phyloP scores from a whole-genome alignment of 345 rosid genomes.

The Dovyalis caffra region DNA sequence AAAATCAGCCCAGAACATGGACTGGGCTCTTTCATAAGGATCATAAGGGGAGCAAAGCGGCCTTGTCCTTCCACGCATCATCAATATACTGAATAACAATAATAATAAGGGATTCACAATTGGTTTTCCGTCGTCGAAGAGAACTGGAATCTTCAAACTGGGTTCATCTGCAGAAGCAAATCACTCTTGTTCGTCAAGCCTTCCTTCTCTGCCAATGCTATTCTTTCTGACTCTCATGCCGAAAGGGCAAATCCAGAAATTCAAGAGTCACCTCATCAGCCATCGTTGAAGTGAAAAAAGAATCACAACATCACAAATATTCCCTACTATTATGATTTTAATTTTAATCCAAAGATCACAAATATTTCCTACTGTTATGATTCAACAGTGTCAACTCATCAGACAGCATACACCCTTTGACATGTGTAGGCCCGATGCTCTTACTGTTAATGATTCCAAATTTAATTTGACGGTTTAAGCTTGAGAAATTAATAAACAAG shows the following conservation, averaged over 20 bases:
- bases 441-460: no score
- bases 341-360: no score
- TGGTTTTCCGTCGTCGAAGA: constrained; percentile 3
- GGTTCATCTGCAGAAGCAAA: constrained; percentile 4
- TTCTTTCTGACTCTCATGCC: constrained; percentile 1
- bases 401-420: no score
- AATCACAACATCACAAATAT: no score
- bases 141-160: constrained; percentile 17
- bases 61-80: background rate
- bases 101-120: constrained; percentile 3
- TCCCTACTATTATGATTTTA: no score
- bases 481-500: no score
- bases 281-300: background rate
- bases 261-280: constrained; percentile 1
- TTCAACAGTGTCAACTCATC: no score
- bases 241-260: constrained; percentile 12
- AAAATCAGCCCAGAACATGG: constrained; percentile 14
- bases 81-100: constrained; percentile 12
- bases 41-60: constrained; percentile 1
- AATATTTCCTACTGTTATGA: no score
- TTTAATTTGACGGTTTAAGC: no score
- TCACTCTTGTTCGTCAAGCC: constrained; percentile 3
- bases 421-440: no score
- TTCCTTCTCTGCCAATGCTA: constrained; percentile 7
- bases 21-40: constrained; percentile 1